A percentile compares a stretch with the other conserved stretches of the same genome.
These are phyloP conservation scores for Jaapia argillacea DNA, from an alignment of 768 basidiomycete species.

Conservation along the genomic window DNA sequence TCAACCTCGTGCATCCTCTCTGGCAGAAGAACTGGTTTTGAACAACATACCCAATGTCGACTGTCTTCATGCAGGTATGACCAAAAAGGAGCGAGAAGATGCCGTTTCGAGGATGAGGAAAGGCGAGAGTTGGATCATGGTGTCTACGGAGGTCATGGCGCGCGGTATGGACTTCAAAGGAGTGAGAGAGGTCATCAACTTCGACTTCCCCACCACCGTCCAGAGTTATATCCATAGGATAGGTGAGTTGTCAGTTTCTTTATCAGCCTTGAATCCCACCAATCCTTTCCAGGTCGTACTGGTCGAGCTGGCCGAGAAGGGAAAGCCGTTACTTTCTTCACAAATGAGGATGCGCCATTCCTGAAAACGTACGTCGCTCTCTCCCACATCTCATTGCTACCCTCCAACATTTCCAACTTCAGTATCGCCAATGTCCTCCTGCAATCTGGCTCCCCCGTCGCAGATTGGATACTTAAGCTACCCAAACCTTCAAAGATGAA, in stretches of 20 bases:
- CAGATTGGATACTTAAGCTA: conserved; percentile 94
- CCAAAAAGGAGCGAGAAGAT: conserved; percentile 79
- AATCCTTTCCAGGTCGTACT: conserved; percentile 59
- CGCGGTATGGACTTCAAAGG: conserved; percentile 98
- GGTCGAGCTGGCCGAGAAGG: conserved; percentile 90
- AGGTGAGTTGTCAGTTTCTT: conserved; percentile 30
- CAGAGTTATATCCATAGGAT: conserved; percentile 97
- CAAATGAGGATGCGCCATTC: conserved; percentile 84
- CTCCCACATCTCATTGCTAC: too few species aligned
- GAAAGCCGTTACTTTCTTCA: conserved; percentile 93
- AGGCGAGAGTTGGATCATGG: conserved; percentile 91
- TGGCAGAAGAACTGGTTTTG: conserved; percentile 73
- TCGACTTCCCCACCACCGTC: conserved; percentile 92
- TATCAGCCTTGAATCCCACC: background rate
- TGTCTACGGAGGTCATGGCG: conserved; percentile 96
- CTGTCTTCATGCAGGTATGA: conserved; percentile 86
- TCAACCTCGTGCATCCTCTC: conserved; percentile 74
- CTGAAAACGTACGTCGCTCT: conserved; percentile 72
- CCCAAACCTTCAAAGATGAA: conserved; percentile 89
- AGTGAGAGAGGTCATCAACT: conserved; percentile 89
- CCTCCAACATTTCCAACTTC: conserved; percentile 2
- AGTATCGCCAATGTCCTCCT: conserved; percentile 95
- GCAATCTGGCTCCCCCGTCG: conserved; percentile 84
- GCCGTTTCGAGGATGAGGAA: conserved; percentile 75
- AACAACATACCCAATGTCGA: conserved; percentile 77